Evolutionary conservation across 345 rosid genomes (phyloP), one percentile per base, ranked within the genome.

Genomic region (Rhizophora mangle): DNA sequence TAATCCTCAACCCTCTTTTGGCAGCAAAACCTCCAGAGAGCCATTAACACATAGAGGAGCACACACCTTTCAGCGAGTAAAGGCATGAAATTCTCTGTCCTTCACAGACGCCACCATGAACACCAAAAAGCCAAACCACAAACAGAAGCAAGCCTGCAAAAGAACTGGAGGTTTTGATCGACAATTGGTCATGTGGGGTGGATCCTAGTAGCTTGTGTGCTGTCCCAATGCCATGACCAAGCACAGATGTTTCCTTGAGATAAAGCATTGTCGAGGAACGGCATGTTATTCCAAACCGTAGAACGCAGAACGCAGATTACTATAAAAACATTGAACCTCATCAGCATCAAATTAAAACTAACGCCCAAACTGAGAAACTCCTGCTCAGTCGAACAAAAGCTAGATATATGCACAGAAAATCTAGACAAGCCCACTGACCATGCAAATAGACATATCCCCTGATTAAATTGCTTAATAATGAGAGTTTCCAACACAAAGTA

Each of bases 21-120:
- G 54, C 74, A 80, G 22, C 47, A 32, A 59, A 72, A 34, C 54
- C 88, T 84, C 84, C 88, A 80, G 20, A 82, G 55, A 71, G 81
- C 85, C 80, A 80, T 76, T 19, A 73, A 53, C 5, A 78, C 68
- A 60, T 82, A 84, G 20, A 84, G 66, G 36, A 82, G 64, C 6
- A 68, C 76, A 61, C 84, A 80, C 84, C 85, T 71, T 71, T 69
- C 76, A 1, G 85, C 84, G 21, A 82, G 82, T 3, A 65, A 84
- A 80, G 71, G 70, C 62, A 36, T 78, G 84, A 47, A 84, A 78
- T 49, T 62, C 69, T 22, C 54, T 36, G 24, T 74, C 85, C 62
- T 76, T 76, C 8, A 78, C 84, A 62, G 74, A 84, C 5, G 84
- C 76, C 65, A 80, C 88, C 85, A 80, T 68, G 54, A 82, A 79